Conservation (phyloP, 1,284 basidiomycete species). For the Irpex rosettiformis region DNA sequence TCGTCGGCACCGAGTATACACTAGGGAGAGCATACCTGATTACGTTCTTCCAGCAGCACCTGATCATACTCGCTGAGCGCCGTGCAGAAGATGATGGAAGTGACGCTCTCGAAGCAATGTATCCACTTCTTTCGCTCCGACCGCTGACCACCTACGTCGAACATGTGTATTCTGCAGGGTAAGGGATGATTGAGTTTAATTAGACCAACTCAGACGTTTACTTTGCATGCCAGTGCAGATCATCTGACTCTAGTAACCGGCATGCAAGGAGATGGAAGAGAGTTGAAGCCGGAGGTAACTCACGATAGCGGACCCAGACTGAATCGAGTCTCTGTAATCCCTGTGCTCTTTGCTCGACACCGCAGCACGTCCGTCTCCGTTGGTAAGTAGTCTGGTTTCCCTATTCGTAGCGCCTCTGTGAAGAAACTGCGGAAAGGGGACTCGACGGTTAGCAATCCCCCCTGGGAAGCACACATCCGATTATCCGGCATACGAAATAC, state of each 20-base stretch:
- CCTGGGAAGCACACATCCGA: not conserved
- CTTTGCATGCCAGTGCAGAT: not conserved
- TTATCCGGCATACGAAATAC: slow-evolving; percentile 28
- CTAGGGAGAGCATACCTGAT: slow-evolving; percentile 49
- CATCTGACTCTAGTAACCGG: slow-evolving; percentile 33
- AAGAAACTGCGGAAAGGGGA: slow-evolving; percentile 70
- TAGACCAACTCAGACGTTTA: not conserved
- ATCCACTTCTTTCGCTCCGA: slow-evolving; percentile 97
- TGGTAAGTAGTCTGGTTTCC: slow-evolving; percentile 77
- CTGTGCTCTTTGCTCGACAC: slow-evolving; percentile 88
- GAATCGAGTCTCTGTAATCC: slow-evolving; percentile 89
- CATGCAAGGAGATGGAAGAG: not conserved
- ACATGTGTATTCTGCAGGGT: slow-evolving; percentile 82
- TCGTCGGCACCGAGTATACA: not conserved
- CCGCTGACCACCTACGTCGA: slow-evolving; percentile 91
- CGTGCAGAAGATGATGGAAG: slow-evolving; percentile 94
- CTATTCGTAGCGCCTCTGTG: slow-evolving; percentile 80
- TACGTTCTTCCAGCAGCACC: slow-evolving; percentile 76
- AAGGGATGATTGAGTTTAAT: slow-evolving; percentile 1
- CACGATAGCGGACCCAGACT: slow-evolving; percentile 66
- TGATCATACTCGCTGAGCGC: slow-evolving; percentile 95
- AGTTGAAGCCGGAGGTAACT: slow-evolving; percentile 12
- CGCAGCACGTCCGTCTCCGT: slow-evolving; percentile 88
- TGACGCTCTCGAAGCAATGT: slow-evolving; percentile 92
- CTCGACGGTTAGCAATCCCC: not conserved